Evolutionary conservation across 345 rosid species (phyloP).

Genomic region (Populus simonii): DNA sequence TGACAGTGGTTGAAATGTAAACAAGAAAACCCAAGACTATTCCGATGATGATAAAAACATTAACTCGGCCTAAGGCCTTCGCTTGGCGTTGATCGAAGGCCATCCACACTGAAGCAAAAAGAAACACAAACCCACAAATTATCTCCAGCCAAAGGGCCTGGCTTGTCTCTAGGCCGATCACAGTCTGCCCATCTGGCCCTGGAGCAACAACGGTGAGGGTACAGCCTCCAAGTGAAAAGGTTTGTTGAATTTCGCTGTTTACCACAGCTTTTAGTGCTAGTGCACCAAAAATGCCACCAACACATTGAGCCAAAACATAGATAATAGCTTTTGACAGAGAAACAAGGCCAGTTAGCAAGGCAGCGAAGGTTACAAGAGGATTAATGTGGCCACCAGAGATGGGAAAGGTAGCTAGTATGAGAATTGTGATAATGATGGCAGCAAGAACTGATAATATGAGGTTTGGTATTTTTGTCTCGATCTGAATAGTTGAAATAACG

Average conservation of each 20-base stretch:
- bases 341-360: constrained; percentile 26
- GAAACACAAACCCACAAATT: constrained; percentile 36
- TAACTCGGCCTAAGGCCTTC: constrained; percentile 31
- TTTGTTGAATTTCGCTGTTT: constrained; percentile 7
- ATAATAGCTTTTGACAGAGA: constrained; percentile 21
- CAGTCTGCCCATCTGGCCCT: constrained; percentile 29
- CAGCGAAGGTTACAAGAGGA: constrained; percentile 35
- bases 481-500: constrained; percentile 18
- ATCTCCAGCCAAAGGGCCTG: constrained; percentile 38
- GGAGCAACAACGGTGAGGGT: constrained; percentile 18
- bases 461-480: constrained; percentile 14
- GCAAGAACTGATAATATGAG: constrained; percentile 17
- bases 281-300: constrained; percentile 37
- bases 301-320: constrained; percentile 38
- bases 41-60: constrained; percentile 32
- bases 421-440: constrained; percentile 13
- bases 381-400: constrained; percentile 45
- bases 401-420: constrained; percentile 31
- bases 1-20: constrained; percentile 41
- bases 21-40: constrained; percentile 35
- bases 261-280: constrained; percentile 31
- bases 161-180: constrained; percentile 10
- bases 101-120: constrained; percentile 39
- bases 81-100: constrained; percentile 45
- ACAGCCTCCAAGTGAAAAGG: constrained; percentile 43